A percentile compares a stretch with the other conserved stretches of the same genome.
These are phyloP conservation scores for Neurospora sp. DNA, from an alignment of 495 filamentous ascomycete species.

Conservation along the genomic window DNA sequence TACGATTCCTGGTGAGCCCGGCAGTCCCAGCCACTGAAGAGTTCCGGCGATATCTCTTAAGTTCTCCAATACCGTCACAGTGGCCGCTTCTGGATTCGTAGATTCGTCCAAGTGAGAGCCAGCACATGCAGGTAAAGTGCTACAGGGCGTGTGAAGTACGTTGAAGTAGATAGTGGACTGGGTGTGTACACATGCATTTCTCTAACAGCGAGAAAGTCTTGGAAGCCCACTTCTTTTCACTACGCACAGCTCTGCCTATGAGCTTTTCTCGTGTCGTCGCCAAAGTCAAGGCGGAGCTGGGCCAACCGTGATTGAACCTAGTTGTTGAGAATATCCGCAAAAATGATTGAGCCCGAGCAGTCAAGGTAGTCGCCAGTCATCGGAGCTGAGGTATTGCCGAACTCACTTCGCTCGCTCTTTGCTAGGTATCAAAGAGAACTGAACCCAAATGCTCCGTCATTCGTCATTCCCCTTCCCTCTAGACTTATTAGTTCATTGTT, in stretches of 20 bases:
- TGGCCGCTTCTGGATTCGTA: not conserved
- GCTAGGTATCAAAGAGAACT: not conserved
- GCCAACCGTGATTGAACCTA: conserved; percentile 11
- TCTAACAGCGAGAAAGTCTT: not conserved
- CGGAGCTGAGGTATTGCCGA: not conserved
- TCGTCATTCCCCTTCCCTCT: no score
- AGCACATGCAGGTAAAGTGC: not conserved
- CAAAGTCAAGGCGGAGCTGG: conserved; percentile 7
- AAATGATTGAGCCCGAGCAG: not conserved
- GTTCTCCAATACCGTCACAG: not conserved
- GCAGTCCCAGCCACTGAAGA: not conserved
- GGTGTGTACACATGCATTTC: not conserved
- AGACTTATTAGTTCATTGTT: not conserved
- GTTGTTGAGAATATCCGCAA: conserved; percentile 2
- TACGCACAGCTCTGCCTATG: not conserved
- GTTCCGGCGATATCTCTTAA: not conserved
- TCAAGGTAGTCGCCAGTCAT: not conserved
- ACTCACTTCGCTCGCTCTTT: not conserved
- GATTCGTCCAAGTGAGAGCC: not conserved
- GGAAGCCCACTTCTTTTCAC: not conserved
- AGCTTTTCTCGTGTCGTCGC: not conserved
- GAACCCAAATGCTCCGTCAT: no score
- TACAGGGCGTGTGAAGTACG: not conserved
- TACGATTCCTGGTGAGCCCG: not conserved
- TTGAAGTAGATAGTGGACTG: not conserved